phyloP scores from a whole-genome alignment of 2,329 filamentous ascomycete species.

The Aspergillus pseudotamarii region DNA sequence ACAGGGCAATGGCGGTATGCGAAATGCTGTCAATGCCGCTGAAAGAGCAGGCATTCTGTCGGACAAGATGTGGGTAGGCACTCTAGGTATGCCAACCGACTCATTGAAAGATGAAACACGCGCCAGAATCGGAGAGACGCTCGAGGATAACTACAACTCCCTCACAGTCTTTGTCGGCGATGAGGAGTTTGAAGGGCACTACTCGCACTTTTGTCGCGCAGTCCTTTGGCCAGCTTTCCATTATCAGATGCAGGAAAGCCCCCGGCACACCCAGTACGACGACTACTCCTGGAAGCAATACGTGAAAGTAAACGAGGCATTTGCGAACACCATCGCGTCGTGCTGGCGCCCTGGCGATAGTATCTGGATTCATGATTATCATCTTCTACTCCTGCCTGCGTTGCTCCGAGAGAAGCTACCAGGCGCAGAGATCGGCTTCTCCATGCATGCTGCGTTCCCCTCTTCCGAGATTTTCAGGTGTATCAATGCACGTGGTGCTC shows the following conservation, averaged over 20 bases:
- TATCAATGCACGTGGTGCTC: slow-evolving; percentile 76
- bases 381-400: slow-evolving; percentile 79
- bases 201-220: slow-evolving; percentile 92
- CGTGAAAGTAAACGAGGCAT: slow-evolving; percentile 85
- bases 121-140: slow-evolving; percentile 76
- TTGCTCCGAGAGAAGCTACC: slow-evolving; percentile 83
- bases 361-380: slow-evolving; percentile 95
- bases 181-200: slow-evolving; percentile 91
- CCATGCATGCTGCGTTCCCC: slow-evolving; percentile 90
- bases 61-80: slow-evolving; percentile 85
- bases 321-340: slow-evolving; percentile 82
- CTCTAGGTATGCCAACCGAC: slow-evolving; percentile 90
- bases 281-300: slow-evolving; percentile 97
- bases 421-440: slow-evolving; percentile 92
- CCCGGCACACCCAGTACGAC: slow-evolving; percentile 94
- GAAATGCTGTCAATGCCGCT: slow-evolving; percentile 83
- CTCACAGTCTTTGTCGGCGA: slow-evolving; percentile 83
- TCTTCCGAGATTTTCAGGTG: slow-evolving; percentile 95
- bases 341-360: slow-evolving; percentile 90
- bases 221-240: slow-evolving; percentile 97
- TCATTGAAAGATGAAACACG: slow-evolving; percentile 74
- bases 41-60: slow-evolving; percentile 66
- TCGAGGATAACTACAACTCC: slow-evolving; percentile 79
- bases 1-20: slow-evolving; percentile 87
- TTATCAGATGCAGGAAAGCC: slow-evolving; percentile 94